Evolutionary conservation across 176 grass and related monocot species (phyloP).

Genomic region (Oryza brachyantha): DNA sequence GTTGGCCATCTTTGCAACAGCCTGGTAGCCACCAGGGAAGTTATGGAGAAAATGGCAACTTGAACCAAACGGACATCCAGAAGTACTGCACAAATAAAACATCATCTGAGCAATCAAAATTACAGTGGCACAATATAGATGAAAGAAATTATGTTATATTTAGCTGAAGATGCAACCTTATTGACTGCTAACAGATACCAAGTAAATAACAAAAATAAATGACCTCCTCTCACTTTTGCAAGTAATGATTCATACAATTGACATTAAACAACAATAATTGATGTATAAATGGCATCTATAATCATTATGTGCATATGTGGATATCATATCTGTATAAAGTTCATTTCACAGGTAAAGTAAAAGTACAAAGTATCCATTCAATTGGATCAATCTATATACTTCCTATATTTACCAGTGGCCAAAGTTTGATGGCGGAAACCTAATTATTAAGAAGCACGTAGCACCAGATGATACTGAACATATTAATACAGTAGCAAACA

Average conservation of each 20-base stretch:
- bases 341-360: background rate
- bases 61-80: slow-evolving; percentile 86
- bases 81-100: slow-evolving; percentile 55
- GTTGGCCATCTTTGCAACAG: slow-evolving; percentile 82
- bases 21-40: slow-evolving; percentile 77
- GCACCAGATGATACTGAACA: background rate
- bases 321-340: background rate
- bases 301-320: background rate
- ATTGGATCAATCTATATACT: background rate
- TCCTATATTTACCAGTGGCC: background rate
- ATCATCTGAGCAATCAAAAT: slow-evolving; percentile 28
- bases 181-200: background rate
- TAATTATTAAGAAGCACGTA: background rate
- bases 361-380: background rate
- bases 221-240: background rate
- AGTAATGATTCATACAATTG: background rate
- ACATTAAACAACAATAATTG: background rate
- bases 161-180: slow-evolving; percentile 4
- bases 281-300: background rate
- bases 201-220: background rate
- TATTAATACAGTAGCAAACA: too few relatives aligned
- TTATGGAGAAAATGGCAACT: slow-evolving; percentile 89
- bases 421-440: background rate
- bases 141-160: background rate
- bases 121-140: background rate